Evolutionary conservation across 2,329 filamentous ascomycete species (phyloP).

Genomic region (Colletotrichum echinochloae): DNA sequence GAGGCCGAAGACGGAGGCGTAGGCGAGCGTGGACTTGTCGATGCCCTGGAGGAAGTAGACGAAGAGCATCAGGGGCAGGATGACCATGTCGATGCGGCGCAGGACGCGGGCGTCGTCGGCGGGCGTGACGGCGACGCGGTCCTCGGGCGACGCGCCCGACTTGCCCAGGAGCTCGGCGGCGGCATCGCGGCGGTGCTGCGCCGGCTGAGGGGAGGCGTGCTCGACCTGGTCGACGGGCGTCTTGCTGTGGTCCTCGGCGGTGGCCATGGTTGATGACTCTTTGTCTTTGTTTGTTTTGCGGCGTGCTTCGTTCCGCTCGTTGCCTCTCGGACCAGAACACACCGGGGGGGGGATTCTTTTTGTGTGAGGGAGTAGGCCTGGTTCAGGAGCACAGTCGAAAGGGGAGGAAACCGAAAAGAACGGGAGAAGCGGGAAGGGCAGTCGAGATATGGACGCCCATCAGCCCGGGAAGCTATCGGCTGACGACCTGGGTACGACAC

Average conservation of each 20-base stretch:
- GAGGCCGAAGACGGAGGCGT: slow-evolving; percentile 73
- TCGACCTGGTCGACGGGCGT: slow-evolving; percentile 34
- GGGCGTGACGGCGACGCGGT: slow-evolving; percentile 48
- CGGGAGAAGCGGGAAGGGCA: not conserved
- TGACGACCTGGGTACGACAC: slow-evolving; percentile 1
- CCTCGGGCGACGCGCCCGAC: slow-evolving; percentile 43
- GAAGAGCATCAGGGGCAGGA: slow-evolving; percentile 62
- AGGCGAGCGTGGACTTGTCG: slow-evolving; percentile 48
- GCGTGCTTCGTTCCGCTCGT: no score
- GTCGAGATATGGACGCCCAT: slow-evolving; percentile 20
- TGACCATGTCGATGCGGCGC: slow-evolving; percentile 54
- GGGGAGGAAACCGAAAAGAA: not conserved
- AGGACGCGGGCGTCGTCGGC: slow-evolving; percentile 52
- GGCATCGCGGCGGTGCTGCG: slow-evolving; percentile 51
- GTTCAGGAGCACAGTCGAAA: slow-evolving; percentile 1
- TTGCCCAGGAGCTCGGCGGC: slow-evolving; percentile 59
- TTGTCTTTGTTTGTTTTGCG: no score
- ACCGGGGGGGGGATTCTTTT: no score
- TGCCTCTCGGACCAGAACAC: not conserved
- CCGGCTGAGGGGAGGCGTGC: slow-evolving; percentile 10
- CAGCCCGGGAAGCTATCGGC: slow-evolving; percentile 7
- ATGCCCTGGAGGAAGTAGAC: slow-evolving; percentile 72
- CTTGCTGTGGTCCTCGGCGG: slow-evolving; percentile 22
- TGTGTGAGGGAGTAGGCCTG: not conserved
- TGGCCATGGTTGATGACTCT: slow-evolving; percentile 17